Conservation (phyloP, 805 yeast genomes). For the Zygotorulaspora sp. region DNA sequence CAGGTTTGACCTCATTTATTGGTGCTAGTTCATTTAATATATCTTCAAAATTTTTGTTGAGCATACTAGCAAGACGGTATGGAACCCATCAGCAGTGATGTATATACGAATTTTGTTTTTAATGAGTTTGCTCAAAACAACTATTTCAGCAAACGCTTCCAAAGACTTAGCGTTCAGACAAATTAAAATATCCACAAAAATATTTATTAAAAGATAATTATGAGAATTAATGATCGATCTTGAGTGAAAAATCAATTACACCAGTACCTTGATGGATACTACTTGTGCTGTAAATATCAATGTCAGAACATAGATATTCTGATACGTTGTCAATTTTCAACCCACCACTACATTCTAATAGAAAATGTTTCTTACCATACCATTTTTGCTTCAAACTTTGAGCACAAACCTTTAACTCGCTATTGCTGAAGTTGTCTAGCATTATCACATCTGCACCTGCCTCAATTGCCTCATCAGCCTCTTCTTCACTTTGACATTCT, state of each 20-base stretch:
- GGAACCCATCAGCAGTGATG: no score
- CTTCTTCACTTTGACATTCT: slow-evolving; percentile 78
- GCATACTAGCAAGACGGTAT: slow-evolving; percentile 3
- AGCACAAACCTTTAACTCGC: slow-evolving; percentile 62
- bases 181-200: no score
- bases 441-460: slow-evolving; percentile 96
- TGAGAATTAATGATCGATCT: slow-evolving; percentile 35
- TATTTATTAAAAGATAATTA: no score
- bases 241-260: slow-evolving; percentile 78
- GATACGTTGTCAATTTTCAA: slow-evolving; percentile 63
- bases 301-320: slow-evolving; percentile 64
- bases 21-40: slow-evolving; percentile 12
- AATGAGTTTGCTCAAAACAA: no score
- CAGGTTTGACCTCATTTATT: slow-evolving; percentile 5
- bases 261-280: slow-evolving; percentile 89
- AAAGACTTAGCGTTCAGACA: no score
- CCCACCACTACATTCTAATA: slow-evolving; percentile 92
- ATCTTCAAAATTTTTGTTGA: slow-evolving; percentile 5
- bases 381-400: slow-evolving; percentile 53
- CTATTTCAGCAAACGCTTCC: no score
- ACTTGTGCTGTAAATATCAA: slow-evolving; percentile 88
- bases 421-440: slow-evolving; percentile 83
- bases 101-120: no score
- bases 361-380: slow-evolving; percentile 45
- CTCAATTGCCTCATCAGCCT: slow-evolving; percentile 85